Percentiles rank a stretch among this genome's conserved stretches.
Evolutionary conservation across 2,329 filamentous ascomycete genomes (phyloP).

Genomic region (Microdochium bolleyi): DNA sequence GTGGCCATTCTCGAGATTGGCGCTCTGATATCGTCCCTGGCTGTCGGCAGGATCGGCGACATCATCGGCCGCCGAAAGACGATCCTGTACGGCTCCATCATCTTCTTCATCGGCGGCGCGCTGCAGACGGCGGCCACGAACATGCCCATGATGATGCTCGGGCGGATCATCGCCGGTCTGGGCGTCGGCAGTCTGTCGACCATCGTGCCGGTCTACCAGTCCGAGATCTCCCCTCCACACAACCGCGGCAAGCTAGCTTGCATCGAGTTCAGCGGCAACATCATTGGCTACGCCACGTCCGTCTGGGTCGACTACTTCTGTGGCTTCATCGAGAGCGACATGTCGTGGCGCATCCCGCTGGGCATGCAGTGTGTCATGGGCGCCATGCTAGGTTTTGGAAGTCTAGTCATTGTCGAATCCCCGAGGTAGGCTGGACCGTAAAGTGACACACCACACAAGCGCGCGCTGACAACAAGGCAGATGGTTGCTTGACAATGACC

Average conservation of each 20-base stretch:
- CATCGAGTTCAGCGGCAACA: constrained; percentile 97
- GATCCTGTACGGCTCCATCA: constrained; percentile 85
- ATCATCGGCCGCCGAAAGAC: constrained; percentile 83
- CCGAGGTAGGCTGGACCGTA: constrained; percentile 58
- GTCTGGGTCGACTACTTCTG: constrained; percentile 99
- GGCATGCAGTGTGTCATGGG: constrained; percentile 96
- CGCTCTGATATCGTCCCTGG: constrained; percentile 80
- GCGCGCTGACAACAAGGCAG: constrained; percentile 37
- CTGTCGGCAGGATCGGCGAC: constrained; percentile 84
- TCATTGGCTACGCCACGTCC: constrained; percentile 89
- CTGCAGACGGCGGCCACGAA: constrained; percentile 74
- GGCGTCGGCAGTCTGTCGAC: constrained; percentile 85
- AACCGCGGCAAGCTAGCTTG: constrained; percentile 93
- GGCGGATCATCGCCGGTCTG: constrained; percentile 76
- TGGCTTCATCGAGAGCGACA: constrained; percentile 75
- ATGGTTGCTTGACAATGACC: constrained; percentile 95
- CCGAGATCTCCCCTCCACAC: constrained; percentile 91
- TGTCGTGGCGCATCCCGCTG: constrained; percentile 85
- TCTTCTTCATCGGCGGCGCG: constrained; percentile 79
- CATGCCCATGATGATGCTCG: constrained; percentile 84
- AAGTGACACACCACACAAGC: constrained; percentile 1
- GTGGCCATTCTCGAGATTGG: constrained; percentile 94
- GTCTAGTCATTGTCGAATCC: constrained; percentile 90
- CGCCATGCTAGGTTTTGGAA: constrained; percentile 72
- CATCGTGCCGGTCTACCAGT: constrained; percentile 90